Evolutionary conservation across 75 land plant species (phyloP).

Genomic region (Chamaecyparis obtusa): DNA sequence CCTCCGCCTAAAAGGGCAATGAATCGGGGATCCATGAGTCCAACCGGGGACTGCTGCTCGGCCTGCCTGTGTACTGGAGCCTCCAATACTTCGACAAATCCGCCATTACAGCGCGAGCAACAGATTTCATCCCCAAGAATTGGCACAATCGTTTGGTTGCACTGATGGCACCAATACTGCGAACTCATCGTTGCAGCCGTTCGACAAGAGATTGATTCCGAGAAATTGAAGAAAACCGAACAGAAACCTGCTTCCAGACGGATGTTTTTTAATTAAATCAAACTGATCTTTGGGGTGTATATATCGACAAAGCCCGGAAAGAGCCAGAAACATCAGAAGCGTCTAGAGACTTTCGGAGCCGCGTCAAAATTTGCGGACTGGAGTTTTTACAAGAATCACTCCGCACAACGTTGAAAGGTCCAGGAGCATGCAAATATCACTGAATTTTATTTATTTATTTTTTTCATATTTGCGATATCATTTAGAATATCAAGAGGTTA

Average conservation of each 20-base stretch:
- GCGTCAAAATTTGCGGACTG: not conserved
- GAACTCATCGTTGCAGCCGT: conserved; percentile 30
- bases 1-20: conserved; percentile 40
- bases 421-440: no score
- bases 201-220: no score
- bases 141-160: conserved; percentile 27
- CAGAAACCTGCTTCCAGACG: no score
- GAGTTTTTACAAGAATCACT: no score
- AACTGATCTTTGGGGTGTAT: not conserved
- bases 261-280: no score
- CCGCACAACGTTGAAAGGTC: no score
- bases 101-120: conserved; percentile 59
- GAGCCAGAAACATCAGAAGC: not conserved
- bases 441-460: no score
- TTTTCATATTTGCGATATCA: no score
- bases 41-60: conserved; percentile 28
- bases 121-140: conserved; percentile 32
- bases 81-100: conserved; percentile 59
- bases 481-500: no score
- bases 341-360: not conserved
- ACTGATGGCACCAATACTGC: conserved; percentile 64
- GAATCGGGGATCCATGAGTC: conserved; percentile 45
- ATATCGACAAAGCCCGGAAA: not conserved
- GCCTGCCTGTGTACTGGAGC: not conserved
- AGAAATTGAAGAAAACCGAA: no score